Percentiles rank a stretch among this genome's conserved stretches.
Evolutionary conservation across 2,329 filamentous ascomycete species (phyloP).

Genomic region (Pyrenochaeta sp.): DNA sequence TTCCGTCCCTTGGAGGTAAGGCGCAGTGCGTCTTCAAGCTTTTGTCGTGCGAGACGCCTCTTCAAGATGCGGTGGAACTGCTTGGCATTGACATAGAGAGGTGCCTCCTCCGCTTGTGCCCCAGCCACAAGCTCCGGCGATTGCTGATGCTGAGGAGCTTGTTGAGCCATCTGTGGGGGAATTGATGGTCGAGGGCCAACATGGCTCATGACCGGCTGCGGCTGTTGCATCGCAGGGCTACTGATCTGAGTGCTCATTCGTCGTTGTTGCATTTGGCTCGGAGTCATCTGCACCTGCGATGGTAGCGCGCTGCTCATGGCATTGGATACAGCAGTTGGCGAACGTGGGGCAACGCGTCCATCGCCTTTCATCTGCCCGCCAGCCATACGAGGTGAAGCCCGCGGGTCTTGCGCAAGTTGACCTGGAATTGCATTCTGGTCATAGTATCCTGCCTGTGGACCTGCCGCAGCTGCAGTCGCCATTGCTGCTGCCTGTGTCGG

Average conservation of each 20-base stretch:
- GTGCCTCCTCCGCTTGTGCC: constrained; percentile 81
- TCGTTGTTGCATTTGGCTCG: constrained; percentile 47
- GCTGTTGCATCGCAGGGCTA: constrained; percentile 66
- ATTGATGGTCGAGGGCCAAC: constrained; percentile 61
- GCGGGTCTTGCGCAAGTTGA: constrained; percentile 63
- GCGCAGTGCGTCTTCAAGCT: constrained; percentile 89
- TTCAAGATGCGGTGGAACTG: constrained; percentile 98
- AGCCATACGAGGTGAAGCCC: constrained; percentile 80
- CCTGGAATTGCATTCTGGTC: constrained; percentile 71
- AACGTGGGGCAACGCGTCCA: constrained; percentile 76
- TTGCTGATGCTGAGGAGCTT: constrained; percentile 73
- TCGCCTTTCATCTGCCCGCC: constrained; percentile 71
- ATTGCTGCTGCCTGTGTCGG: constrained; percentile 90
- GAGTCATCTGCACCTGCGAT: constrained; percentile 51
- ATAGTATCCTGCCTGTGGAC: constrained; percentile 67
- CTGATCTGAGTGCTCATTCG: constrained; percentile 54
- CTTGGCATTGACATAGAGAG: constrained; percentile 97
- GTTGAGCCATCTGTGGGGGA: constrained; percentile 61
- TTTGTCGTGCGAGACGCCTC: constrained; percentile 89
- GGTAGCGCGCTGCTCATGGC: constrained; percentile 58
- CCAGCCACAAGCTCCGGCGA: constrained; percentile 81
- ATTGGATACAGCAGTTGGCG: constrained; percentile 74
- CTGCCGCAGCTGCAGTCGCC: constrained; percentile 91
- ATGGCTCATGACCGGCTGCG: constrained; percentile 80
- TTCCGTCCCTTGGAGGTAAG: constrained; percentile 95